A percentile compares a stretch with the other conserved stretches of the same genome.
Evolutionary conservation across 1,284 basidiomycete genomes (phyloP).

Genomic region (Ceratobasidium sp.): DNA sequence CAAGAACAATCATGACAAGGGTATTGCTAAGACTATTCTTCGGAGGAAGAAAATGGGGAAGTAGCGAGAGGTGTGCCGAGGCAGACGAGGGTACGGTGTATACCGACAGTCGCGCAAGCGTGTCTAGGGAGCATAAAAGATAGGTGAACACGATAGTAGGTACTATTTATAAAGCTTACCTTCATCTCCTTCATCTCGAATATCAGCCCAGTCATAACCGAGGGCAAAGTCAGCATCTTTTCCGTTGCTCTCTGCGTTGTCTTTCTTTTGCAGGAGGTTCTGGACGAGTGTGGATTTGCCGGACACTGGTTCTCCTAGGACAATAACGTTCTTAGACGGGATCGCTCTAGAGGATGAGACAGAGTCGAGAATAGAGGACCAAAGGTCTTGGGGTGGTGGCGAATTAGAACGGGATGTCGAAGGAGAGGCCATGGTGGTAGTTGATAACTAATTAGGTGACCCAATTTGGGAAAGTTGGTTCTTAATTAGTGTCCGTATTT

Average conservation of each 20-base stretch:
- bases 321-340: conserved; percentile 85
- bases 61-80: conserved; percentile 77
- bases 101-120: conserved; percentile 85
- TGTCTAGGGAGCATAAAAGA: conserved; percentile 66
- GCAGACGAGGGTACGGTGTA: conserved; percentile 89
- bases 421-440: conserved; percentile 42
- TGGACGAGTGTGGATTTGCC: conserved; percentile 82
- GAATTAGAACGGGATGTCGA: conserved; percentile 43
- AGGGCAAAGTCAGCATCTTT: conserved; percentile 79
- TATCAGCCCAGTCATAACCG: conserved; percentile 89
- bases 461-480: conserved; percentile 17
- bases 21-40: conserved; percentile 79
- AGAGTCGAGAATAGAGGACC: conserved; percentile 91
- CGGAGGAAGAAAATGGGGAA: conserved; percentile 87
- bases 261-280: conserved; percentile 76
- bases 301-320: conserved; percentile 81
- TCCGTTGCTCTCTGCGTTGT: conserved; percentile 61
- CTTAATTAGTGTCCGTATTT: conserved; percentile 20
- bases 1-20: conserved; percentile 88
- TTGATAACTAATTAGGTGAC: conserved; percentile 16
- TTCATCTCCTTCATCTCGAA: conserved; percentile 89
- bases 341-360: conserved; percentile 88
- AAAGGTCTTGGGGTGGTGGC: conserved; percentile 83
- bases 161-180: conserved; percentile 63
- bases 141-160: conserved; percentile 47